Evolutionary conservation across 192 early-diverging fungal species (phyloP).

Genomic region (Entomortierella beljakovae): DNA sequence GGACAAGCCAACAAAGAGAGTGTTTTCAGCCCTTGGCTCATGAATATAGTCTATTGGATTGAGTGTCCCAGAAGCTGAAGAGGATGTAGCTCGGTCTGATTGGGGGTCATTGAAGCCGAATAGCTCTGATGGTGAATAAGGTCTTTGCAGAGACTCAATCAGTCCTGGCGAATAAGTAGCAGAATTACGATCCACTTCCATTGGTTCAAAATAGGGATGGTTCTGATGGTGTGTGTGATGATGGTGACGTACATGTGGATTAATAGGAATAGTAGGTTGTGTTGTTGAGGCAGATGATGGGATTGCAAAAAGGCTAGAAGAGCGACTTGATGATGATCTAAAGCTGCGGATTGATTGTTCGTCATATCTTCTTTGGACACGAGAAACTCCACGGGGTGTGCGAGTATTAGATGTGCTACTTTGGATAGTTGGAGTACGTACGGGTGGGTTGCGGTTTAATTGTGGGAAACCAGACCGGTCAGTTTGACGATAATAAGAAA

Average conservation of each 20-base stretch:
- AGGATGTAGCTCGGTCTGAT: not conserved
- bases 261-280: not conserved
- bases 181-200: slow-evolving; percentile 1
- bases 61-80: not conserved
- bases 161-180: not conserved
- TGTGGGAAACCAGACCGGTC: slow-evolving; percentile 7
- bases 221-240: not conserved
- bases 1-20: slow-evolving; percentile 2
- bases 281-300: slow-evolving; percentile 14
- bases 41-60: not conserved
- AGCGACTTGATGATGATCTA: slow-evolving; percentile 17
- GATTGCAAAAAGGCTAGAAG: slow-evolving; percentile 15
- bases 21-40: slow-evolving; percentile 4
- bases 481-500: slow-evolving; percentile 1
- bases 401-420: slow-evolving; percentile 8
- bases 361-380: slow-evolving; percentile 21
- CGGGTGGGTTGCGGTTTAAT: not conserved
- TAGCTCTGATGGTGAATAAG: not conserved
- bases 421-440: slow-evolving; percentile 1
- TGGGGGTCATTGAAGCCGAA: not conserved
- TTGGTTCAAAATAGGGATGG: slow-evolving; percentile 1
- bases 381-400: slow-evolving; percentile 17
- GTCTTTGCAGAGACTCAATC: not conserved
- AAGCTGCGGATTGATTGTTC: slow-evolving; percentile 31
- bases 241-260: slow-evolving; percentile 7